A percentile compares a stretch with the other conserved stretches of the same genome.
Evolutionary conservation across 192 early-diverging fungal genomes (phyloP).

Genomic region (Gigaspora rosea): DNA sequence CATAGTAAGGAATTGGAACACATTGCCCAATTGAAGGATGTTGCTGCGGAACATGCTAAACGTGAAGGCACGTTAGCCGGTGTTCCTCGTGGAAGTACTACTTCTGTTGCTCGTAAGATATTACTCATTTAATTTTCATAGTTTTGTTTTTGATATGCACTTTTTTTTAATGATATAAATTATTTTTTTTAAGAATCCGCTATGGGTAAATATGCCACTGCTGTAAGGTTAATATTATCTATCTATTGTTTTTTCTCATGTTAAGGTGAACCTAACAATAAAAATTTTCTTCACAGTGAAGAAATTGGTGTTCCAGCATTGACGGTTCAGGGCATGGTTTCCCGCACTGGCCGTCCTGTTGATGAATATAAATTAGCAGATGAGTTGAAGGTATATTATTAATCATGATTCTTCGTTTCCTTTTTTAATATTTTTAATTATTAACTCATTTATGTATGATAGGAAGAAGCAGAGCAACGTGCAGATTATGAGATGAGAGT

Average conservation of each 20-base stretch:
- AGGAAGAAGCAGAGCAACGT: constrained; percentile 18
- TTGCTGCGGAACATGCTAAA: neutral
- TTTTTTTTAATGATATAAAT: neutral
- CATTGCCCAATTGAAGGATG: neutral
- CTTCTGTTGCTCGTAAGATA: constrained; percentile 11
- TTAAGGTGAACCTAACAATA: neutral
- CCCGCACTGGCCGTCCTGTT: neutral
- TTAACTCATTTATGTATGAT: too few species aligned
- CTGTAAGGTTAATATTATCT: neutral
- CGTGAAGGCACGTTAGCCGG: neutral
- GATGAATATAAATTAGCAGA: neutral
- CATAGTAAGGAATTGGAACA: neutral
- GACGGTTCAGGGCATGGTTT: constrained; percentile 1
- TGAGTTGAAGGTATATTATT: constrained; percentile 12
- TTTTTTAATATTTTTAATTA: neutral
- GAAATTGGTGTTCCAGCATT: constrained; percentile 10
- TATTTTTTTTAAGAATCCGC: constrained; percentile 7
- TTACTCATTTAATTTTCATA: neutral
- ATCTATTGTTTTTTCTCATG: neutral
- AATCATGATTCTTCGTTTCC: neutral
- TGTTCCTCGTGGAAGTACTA: neutral
- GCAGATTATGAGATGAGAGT: neutral
- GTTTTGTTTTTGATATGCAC: neutral
- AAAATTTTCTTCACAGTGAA: neutral
- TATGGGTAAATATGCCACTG: constrained; percentile 16